phyloP scores from a whole-genome alignment of 495 filamentous ascomycete genomes.

The Diplogelasinospora grovesii region DNA sequence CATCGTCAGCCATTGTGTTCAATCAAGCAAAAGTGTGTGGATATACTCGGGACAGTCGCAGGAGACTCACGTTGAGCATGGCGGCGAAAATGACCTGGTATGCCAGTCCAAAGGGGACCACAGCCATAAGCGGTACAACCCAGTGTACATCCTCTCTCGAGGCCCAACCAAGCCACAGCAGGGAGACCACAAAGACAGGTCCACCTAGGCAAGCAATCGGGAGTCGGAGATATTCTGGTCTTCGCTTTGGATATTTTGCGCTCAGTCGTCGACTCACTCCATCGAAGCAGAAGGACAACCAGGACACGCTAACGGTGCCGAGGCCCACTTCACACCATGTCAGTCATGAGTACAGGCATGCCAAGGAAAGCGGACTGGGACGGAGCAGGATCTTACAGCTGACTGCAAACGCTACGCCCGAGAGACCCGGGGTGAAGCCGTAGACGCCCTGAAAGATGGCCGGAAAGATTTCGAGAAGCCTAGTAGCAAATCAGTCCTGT shows the following conservation, averaged over 20 bases:
- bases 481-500: no score
- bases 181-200: conserved; percentile 47
- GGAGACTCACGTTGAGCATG: conserved; percentile 43
- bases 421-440: conserved; percentile 28
- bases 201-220: conserved; percentile 57
- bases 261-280: conserved; percentile 16
- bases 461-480: conserved; percentile 51
- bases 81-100: conserved; percentile 60
- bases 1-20: not conserved
- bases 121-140: conserved; percentile 52
- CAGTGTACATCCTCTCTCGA: conserved; percentile 49
- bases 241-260: conserved; percentile 13
- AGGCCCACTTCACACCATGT: conserved; percentile 34
- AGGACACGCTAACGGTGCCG: conserved; percentile 45
- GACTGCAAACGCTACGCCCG: conserved; percentile 20
- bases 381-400: not conserved
- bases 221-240: conserved; percentile 54
- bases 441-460: conserved; percentile 48
- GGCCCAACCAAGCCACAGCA: conserved; percentile 68
- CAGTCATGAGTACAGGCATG: not conserved
- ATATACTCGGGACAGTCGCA: not conserved
- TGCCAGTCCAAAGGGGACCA: conserved; percentile 57
- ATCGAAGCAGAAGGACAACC: conserved; percentile 36
- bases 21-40: not conserved
- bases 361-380: not conserved